Evolutionary conservation across 1,284 basidiomycete species (phyloP), one percentile per base, ranked within the genome.

Genomic region (Veloboletus limbatus): DNA sequence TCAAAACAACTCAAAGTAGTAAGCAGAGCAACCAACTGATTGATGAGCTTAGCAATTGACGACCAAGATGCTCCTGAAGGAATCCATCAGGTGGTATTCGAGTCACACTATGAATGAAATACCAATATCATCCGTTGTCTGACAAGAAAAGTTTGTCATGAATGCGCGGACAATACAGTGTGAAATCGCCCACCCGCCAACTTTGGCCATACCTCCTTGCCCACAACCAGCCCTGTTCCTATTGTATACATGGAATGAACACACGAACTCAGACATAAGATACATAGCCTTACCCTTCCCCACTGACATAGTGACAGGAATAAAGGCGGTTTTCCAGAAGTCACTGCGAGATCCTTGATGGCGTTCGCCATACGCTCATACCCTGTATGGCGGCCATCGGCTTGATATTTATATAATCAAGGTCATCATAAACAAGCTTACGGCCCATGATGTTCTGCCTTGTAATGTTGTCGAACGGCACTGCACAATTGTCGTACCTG

Each of bases 211-310:
- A 61, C 26, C 31, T 62, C 40, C 27, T 64, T 2, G 72, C 79
- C 79, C 80, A 82, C 11, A 76, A 47, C 80, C 79, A 82, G 3
- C 77, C 76, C 66, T 80, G 75, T 55, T 75, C 67, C 80, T 82
- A 36, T 16, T 40, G 40, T 49, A 30, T 25, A 9, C 30, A 13
- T 42, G 34, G 50, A 37, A 9, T 32, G 37, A 43, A 8, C 45
- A 10, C 22, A 20, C 25, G 20, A 8, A 22, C 20, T 22, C 8
- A 30, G 6, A 32, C 25, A 20, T 31, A 27, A 34, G 9, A 13
- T 47, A 55, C 21, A 17, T 36, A 17, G 6, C 56, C 72, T 52
- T 62, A 80, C 77, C 57, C 73, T 66, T 39, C 79, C 79, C 79
- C 79, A 81, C 51, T 80, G 70, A 54, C 79, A 81, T 25, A 81